Base-by-base conservation (phyloP, 2,329 filamentous ascomycete species). In the Pseudopyricularia cyperi region DNA sequence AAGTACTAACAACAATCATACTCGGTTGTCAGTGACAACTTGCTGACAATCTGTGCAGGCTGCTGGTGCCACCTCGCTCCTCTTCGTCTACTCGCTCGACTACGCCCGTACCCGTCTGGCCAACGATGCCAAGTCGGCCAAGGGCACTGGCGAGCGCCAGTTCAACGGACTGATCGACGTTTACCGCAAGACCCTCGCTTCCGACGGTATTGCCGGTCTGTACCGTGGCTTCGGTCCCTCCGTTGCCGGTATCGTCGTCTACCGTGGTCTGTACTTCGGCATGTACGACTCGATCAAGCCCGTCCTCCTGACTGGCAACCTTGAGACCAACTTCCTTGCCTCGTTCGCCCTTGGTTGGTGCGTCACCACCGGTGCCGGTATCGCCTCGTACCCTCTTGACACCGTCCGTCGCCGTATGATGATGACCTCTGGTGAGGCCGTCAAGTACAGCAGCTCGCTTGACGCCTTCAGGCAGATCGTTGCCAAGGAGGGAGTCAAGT, bases 181-280 rank as follows among this genome's bases (percentile, higher is more conserved):
- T 77, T 98, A 98, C 90, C 89, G 89, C 82, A 98, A 98, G 93
- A 98, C 93, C 68, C 83, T 98, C 67, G 91, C 93, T 66, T 87
- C 89, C 67, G 93, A 98, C 74, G 93, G 93, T 94, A 81, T 98
- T 78, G 87, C 85, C 70, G 93, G 93, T 94, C 90, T 98, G 70
- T 98, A 98, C 89, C 93, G 93, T 95, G 93, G 93, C 82, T 98
- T 98, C 87, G 89, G 90, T 82, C 93, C 94, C 73, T 98, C 93
- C 69, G 93, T 98, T 69, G 82, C 87, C 75, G 93, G 93, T 86
- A 98, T 98, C 75, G 76, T 98, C 68, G 93, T 98, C 79, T 98
- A 98, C 89, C 93, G 93, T 89, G 93, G 93, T 96, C 89, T 98
- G 67, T 98, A 98, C 90, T 98, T 98, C 87, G 93, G 93, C 73